A percentile compares a stretch with the other conserved stretches of the same genome.
Conservation (phyloP, 2,329 filamentous ascomycete species). For the Fusarium miscanthi region DNA sequence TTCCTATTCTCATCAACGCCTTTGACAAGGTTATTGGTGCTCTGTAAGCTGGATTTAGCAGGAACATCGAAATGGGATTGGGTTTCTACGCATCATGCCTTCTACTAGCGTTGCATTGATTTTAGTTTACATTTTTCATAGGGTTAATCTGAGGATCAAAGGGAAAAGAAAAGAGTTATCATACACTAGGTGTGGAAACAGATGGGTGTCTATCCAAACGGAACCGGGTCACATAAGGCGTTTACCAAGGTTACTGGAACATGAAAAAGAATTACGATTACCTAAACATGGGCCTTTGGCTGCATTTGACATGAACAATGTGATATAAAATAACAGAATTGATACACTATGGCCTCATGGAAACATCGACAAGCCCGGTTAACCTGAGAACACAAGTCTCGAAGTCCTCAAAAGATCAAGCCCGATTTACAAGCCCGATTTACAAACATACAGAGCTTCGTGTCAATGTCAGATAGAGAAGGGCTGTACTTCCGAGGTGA, state of each 20-base stretch:
- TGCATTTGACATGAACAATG: neutral
- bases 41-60: slow-evolving; percentile 37
- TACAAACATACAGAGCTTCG: neutral
- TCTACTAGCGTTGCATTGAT: slow-evolving; percentile 44
- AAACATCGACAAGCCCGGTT: neutral
- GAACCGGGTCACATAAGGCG: slow-evolving; percentile 39
- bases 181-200: slow-evolving; percentile 34
- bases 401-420: neutral
- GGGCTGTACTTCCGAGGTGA: neutral
- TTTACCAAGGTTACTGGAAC: slow-evolving; percentile 36
- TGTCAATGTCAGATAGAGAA: neutral
- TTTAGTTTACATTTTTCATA: slow-evolving; percentile 22
- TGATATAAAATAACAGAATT: neutral
- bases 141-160: slow-evolving; percentile 20
- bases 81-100: slow-evolving; percentile 39
- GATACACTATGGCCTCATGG: neutral
- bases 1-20: slow-evolving; percentile 44
- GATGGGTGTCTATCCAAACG: slow-evolving; percentile 37
- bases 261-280: slow-evolving; percentile 25
- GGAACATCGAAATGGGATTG: slow-evolving; percentile 9
- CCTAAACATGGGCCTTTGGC: neutral
- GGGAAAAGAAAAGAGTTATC: slow-evolving; percentile 20
- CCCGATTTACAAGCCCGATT: neutral
- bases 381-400: neutral
- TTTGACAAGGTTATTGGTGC: slow-evolving; percentile 47